Base-by-base conservation (phyloP, 164 flowering plant species). In the Hamamelis virginiana region DNA sequence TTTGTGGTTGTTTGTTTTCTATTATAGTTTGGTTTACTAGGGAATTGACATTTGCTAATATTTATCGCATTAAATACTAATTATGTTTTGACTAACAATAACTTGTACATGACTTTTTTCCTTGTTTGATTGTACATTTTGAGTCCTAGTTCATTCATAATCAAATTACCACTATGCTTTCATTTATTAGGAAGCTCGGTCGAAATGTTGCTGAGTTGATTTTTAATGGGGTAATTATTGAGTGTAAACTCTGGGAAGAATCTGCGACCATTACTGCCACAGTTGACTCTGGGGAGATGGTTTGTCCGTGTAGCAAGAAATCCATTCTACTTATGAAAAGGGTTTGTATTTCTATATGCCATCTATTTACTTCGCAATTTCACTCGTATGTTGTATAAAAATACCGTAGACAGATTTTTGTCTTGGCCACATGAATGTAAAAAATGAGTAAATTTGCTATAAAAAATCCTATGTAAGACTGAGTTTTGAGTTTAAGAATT, bases 161-260 rank as follows among this genome's bases (percentile, higher is more conserved):
- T 12, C 41, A 53, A 38, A 44, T 52, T 27, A 26, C 22, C 4
- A 22, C 59, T 69, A n/a, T 65, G 59, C 5, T 61, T 43, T 61
- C 9, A 43, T 45, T 70, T 78, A 69, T 18, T 63, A 91, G 98
- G 84, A 71, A 66, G 46, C 67, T 70, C 38, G 59, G 67, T 59
- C 80, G 62, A 68, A 87, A 84, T 64, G 81, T 81, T 65, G 82
- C 83, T 13, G 71, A 80, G 67, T 48, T 89, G 56, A 62, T 38
- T 61, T 76, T 83, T 41, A 50, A 68, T 38, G 86, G 74, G 21
- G 77, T 76, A 19, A 63, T 73, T 65, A 19, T 85, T 58, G 84
- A 87, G 62, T 80, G 84, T 68, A 84, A 85, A 59, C 66, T 82
- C 50, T 81, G 87, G 85, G 88, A 85, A 65, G 87, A 83, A 60